A percentile compares a stretch with the other conserved stretches of the same genome.
Evolutionary conservation across 495 filamentous ascomycete species (phyloP).

Genomic region (Podospora tetraspora): DNA sequence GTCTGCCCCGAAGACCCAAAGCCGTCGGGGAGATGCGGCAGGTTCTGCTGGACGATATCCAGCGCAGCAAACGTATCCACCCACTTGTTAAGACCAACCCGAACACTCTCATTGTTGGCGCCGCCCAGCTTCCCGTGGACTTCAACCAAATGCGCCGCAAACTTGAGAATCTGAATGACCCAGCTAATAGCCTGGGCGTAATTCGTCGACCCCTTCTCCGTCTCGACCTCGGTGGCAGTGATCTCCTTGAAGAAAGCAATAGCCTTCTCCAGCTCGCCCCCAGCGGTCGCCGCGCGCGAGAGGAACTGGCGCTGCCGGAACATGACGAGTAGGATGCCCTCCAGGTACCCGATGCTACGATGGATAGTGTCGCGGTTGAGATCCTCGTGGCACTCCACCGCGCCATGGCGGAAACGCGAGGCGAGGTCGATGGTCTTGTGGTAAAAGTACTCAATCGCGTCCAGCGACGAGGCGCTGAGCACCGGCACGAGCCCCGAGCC

Average conservation of each 20-base stretch:
- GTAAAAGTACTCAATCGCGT: conserved; percentile 64
- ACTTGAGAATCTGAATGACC: conserved; percentile 39
- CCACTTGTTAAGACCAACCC: conserved; percentile 45
- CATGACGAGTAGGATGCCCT: conserved; percentile 66
- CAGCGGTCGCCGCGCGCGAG: conserved; percentile 33
- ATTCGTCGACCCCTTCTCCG: conserved; percentile 21
- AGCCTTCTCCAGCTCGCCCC: conserved; percentile 14
- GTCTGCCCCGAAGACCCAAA: conserved; percentile 45
- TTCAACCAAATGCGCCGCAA: conserved; percentile 45
- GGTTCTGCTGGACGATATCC: conserved; percentile 34
- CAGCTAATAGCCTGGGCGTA: conserved; percentile 33
- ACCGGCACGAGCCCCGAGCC: conserved; percentile 24
- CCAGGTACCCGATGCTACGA: conserved; percentile 73
- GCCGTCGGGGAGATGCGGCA: conserved; percentile 51
- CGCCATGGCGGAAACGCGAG: conserved; percentile 57
- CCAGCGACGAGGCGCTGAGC: conserved; percentile 16
- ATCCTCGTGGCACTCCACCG: conserved; percentile 72
- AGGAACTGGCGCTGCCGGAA: conserved; percentile 58
- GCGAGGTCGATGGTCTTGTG: conserved; percentile 69
- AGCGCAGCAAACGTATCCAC: conserved; percentile 40
- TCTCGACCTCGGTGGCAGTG: conserved; percentile 13
- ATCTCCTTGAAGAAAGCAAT: conserved; percentile 26
- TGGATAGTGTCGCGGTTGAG: conserved; percentile 70
- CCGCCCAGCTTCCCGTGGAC: conserved; percentile 58
- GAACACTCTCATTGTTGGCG: conserved; percentile 37